Evolutionary conservation across 1,139 yeast species (phyloP).

Genomic region (Pneumocystis canis): DNA sequence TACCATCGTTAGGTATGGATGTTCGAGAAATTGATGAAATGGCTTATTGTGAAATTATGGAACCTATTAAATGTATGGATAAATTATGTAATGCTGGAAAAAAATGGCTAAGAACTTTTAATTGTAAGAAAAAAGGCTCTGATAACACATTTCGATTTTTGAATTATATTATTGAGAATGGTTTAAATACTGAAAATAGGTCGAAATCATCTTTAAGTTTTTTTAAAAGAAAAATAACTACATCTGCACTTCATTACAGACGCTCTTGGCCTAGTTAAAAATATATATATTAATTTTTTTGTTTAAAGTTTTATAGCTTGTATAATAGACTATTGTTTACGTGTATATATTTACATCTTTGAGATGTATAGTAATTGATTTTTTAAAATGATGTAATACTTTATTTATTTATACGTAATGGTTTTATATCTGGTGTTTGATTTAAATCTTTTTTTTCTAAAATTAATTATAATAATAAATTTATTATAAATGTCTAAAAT

Average conservation of each 20-base stretch:
- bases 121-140: background rate
- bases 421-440: too few species aligned
- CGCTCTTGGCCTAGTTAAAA: background rate
- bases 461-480: too few species aligned
- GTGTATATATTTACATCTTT: too few species aligned
- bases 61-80: background rate
- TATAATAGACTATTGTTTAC: too few species aligned
- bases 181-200: background rate
- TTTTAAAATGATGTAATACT: too few species aligned
- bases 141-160: background rate
- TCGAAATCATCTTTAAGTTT: background rate
- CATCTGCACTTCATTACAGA: background rate
- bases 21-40: background rate
- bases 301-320: background rate
- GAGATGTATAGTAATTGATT: too few species aligned
- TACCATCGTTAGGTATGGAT: background rate
- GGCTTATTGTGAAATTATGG: background rate
- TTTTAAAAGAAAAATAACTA: background rate
- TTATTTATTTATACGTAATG: too few species aligned
- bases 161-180: background rate
- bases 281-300: background rate
- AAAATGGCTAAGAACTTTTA: background rate
- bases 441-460: too few species aligned
- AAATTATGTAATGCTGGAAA: background rate
- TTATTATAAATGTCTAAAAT: too few species aligned